Conservation (phyloP, 495 filamentous ascomycete species). For the Friedmanniomyces simplex region DNA sequence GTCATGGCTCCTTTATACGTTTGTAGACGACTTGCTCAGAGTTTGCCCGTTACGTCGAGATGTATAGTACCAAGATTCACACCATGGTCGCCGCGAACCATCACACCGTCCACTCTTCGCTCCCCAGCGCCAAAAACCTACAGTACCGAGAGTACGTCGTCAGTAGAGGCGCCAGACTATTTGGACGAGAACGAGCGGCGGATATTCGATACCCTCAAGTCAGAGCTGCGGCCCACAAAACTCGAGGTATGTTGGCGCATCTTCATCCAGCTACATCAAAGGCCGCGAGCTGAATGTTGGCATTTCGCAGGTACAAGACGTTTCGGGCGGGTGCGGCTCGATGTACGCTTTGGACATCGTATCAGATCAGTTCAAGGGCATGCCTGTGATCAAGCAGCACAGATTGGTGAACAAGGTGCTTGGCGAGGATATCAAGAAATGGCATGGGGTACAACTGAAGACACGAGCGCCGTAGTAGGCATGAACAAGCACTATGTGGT, state of each 20-base stretch:
- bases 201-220: constrained; percentile 39
- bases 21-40: background rate
- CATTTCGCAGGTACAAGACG: constrained; percentile 50
- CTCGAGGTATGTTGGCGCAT: constrained; percentile 34
- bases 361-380: constrained; percentile 53
- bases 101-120: no score
- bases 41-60: background rate
- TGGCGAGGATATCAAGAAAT: constrained; percentile 57
- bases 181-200: constrained; percentile 38
- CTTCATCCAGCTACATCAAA: background rate
- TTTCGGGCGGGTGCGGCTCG: constrained; percentile 66
- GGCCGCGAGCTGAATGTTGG: background rate
- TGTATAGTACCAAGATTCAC: background rate
- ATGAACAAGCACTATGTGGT: background rate
- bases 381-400: constrained; percentile 61
- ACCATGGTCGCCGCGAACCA: background rate
- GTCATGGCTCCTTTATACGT: background rate
- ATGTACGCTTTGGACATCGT: constrained; percentile 69
- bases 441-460: constrained; percentile 67
- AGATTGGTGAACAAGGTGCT: constrained; percentile 58
- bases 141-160: background rate
- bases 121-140: background rate
- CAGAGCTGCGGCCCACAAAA: constrained; percentile 33
- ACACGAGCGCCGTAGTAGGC: constrained; percentile 33
- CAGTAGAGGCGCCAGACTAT: constrained; percentile 36